These are phyloP conservation scores for Flaveria bidentis DNA, from an alignment of 129 eudicot species.

Conservation along the genomic window DNA sequence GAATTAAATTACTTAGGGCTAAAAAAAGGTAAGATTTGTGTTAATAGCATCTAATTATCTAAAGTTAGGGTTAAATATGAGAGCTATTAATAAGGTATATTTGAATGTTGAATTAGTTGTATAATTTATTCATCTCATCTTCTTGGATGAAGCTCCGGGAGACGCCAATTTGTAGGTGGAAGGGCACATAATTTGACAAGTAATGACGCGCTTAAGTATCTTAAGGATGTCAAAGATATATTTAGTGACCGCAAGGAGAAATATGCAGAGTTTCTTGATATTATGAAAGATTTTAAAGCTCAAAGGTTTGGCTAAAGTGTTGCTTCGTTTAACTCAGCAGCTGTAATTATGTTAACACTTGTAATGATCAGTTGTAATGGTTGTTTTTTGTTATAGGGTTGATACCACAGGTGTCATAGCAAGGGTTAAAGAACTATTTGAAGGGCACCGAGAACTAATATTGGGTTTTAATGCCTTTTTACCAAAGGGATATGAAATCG, in stretches of 20 bases:
- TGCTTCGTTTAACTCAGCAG: constrained; percentile 6
- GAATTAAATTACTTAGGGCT: background rate
- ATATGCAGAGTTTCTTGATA: constrained; percentile 83
- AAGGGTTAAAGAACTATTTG: constrained; percentile 75
- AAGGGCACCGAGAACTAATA: constrained; percentile 65
- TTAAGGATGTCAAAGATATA: constrained; percentile 71
- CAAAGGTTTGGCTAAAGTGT: constrained; percentile 54
- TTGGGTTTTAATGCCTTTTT: constrained; percentile 91
- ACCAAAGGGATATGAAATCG: constrained; percentile 80
- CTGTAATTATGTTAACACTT: constrained; percentile 14
- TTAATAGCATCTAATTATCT: background rate
- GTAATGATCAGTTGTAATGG: constrained; percentile 5
- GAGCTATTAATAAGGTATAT: background rate
- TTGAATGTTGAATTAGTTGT: constrained; percentile 13
- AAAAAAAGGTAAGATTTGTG: background rate
- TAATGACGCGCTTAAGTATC: constrained; percentile 72
- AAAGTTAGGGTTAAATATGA: constrained; percentile 2
- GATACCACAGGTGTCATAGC: constrained; percentile 64
- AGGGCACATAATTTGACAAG: constrained; percentile 56
- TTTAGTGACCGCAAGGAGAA: constrained; percentile 63
- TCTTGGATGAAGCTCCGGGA: constrained; percentile 53
- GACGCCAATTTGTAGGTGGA: constrained; percentile 58
- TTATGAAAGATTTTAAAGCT: constrained; percentile 84
- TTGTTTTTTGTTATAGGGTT: constrained; percentile 44
- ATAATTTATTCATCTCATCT: constrained; percentile 10